Evolutionary conservation across 208 protist genomes (phyloP).

Genomic region (Leishmania gerbilli): DNA sequence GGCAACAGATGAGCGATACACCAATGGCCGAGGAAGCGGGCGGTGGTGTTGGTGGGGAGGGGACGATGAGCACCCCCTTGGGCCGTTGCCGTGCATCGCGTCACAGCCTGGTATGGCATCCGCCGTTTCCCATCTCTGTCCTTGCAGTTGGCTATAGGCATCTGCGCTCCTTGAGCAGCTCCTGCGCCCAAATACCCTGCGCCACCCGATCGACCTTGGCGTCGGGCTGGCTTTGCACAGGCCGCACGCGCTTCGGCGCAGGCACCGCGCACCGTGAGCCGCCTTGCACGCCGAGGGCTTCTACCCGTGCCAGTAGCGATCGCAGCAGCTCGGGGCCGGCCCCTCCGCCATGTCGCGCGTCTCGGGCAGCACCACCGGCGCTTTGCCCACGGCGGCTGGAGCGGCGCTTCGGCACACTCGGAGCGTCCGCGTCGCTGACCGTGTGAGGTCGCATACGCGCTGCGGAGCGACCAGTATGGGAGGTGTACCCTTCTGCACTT

Average conservation of each 20-base stretch:
- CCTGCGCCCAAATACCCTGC: slow-evolving; percentile 67
- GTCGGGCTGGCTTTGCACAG: neutral
- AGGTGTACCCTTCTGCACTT: neutral
- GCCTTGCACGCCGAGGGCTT: neutral
- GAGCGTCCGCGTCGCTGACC: neutral
- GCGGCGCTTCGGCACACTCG: neutral
- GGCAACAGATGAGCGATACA: neutral
- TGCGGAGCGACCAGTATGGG: neutral
- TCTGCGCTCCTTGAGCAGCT: slow-evolving; percentile 46
- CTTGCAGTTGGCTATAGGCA: neutral
- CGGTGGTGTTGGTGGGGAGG: too few relatives aligned
- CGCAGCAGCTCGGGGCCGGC: slow-evolving; percentile 14
- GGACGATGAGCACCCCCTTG: neutral
- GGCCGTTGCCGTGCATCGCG: neutral
- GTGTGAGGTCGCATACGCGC: neutral
- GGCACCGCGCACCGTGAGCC: neutral
- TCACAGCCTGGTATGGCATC: neutral
- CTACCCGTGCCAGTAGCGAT: slow-evolving; percentile 12
- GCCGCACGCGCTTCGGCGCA: slow-evolving; percentile 2
- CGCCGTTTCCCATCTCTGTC: neutral
- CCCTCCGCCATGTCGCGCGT: neutral
- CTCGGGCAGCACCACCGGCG: neutral
- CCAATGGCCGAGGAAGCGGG: neutral
- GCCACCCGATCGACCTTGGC: slow-evolving; percentile 39
- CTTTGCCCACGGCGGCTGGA: neutral